phyloP scores from a whole-genome alignment of 2,329 filamentous ascomycete genomes.

The Mycosphaerella arachidis region DNA sequence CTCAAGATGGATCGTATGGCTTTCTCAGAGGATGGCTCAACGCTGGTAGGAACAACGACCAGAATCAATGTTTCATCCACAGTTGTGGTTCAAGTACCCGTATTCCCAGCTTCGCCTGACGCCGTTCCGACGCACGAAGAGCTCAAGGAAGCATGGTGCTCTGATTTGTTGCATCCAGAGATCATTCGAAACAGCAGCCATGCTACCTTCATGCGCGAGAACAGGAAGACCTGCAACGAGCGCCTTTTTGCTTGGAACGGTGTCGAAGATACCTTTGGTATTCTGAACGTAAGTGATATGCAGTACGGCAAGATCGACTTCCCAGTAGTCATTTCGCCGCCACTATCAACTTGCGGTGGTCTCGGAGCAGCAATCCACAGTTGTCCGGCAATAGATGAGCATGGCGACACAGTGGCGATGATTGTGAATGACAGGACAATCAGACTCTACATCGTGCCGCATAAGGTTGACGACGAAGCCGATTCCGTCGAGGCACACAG shows the following conservation, averaged over 20 bases:
- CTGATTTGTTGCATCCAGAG: conserved; percentile 35
- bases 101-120: conserved; percentile 31
- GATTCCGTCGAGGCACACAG: conserved; percentile 34
- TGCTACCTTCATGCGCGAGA: conserved; percentile 34
- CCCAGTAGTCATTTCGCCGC: conserved; percentile 36
- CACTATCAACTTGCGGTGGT: conserved; percentile 35
- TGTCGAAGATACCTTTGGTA: conserved; percentile 35
- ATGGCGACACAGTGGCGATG: conserved; percentile 36
- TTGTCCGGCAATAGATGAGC: conserved; percentile 34
- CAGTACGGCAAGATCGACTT: conserved; percentile 36
- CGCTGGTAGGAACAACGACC: conserved; percentile 35
- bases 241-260: conserved; percentile 37
- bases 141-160: conserved; percentile 37
- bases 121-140: conserved; percentile 33
- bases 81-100: conserved; percentile 33
- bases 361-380: conserved; percentile 36
- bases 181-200: conserved; percentile 38
- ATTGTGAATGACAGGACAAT: conserved; percentile 37
- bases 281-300: conserved; percentile 33
- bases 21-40: conserved; percentile 37
- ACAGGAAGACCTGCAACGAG: conserved; percentile 29
- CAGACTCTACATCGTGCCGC: conserved; percentile 34
- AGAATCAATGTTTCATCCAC: conserved; percentile 35
- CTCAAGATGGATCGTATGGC: conserved; percentile 33
- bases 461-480: conserved; percentile 25